A percentile compares a stretch with the other conserved stretches of the same genome.
Conservation (phyloP, 1,284 basidiomycete species). For the Cryptococcus neoformans region DNA sequence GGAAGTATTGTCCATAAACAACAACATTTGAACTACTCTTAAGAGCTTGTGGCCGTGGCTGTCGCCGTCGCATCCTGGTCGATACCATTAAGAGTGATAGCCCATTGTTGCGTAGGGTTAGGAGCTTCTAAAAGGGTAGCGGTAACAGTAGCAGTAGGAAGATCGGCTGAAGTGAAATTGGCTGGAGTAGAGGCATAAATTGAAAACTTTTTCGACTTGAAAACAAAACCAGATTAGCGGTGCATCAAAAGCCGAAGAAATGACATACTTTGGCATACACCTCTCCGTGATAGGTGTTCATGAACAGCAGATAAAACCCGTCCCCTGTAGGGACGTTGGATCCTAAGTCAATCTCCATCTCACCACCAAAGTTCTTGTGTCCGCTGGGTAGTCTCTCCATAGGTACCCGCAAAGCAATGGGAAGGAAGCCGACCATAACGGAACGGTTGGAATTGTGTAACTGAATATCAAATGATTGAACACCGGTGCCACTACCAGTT, state of each 20-base stretch:
- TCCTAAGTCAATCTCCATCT: constrained; percentile 44
- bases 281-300: constrained; percentile 41
- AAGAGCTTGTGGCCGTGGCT: constrained; percentile 4
- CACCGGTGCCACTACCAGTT: constrained; percentile 43
- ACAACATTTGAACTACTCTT: no score
- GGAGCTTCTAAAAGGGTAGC: constrained; percentile 32
- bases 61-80: constrained; percentile 33
- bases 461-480: constrained; percentile 47
- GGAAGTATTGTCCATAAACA: no score
- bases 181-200: constrained; percentile 28
- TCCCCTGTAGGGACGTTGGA: constrained; percentile 31
- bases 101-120: constrained; percentile 47
- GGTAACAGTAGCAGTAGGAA: constrained; percentile 42
- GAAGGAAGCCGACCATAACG: constrained; percentile 45
- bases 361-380: constrained; percentile 42
- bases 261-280: constrained; percentile 39
- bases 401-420: constrained; percentile 43
- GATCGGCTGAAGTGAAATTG: constrained; percentile 37
- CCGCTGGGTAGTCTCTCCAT: constrained; percentile 32
- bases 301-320: constrained; percentile 41
- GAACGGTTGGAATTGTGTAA: constrained; percentile 43
- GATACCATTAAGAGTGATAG: constrained; percentile 40
- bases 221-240: background rate
- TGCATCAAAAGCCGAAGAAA: background rate
- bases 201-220: constrained; percentile 39